A percentile compares a stretch with the other conserved stretches of the same genome.
phyloP scores from a whole-genome alignment of 2,329 filamentous ascomycete species.

The Aspergillus sp. region DNA sequence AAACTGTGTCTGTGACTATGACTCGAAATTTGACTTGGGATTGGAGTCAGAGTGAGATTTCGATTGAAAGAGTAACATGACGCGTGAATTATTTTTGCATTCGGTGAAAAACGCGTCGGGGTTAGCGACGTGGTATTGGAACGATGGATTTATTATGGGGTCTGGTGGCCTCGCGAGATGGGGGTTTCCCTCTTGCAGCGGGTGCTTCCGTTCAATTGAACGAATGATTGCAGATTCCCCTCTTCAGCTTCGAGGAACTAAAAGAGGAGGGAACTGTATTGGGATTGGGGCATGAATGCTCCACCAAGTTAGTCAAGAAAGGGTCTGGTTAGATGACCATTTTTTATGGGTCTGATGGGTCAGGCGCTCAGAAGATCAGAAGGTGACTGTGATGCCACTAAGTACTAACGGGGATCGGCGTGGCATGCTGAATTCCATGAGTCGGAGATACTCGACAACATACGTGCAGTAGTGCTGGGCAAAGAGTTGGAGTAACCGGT shows the following conservation, averaged over 20 bases:
- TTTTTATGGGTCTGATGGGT: neutral
- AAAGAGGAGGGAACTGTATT: neutral
- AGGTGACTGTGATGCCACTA: too few species aligned
- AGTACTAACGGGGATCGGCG: neutral
- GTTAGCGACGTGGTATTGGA: neutral
- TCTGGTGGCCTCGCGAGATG: neutral
- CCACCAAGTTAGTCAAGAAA: neutral
- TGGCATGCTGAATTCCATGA: neutral
- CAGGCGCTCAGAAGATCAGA: neutral
- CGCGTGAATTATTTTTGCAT: neutral
- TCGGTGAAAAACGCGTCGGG: neutral
- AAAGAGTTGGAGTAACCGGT: neutral
- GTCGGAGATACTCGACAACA: neutral
- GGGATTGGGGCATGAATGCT: neutral
- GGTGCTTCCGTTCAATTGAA: neutral
- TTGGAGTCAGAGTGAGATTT: neutral
- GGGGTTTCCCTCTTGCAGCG: neutral
- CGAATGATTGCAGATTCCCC: neutral
- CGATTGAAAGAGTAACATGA: neutral
- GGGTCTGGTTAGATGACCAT: neutral
- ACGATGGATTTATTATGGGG: neutral
- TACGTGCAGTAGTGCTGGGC: neutral
- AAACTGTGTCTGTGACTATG: neutral
- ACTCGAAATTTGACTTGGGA: too few species aligned
- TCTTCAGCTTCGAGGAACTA: neutral